Evolutionary conservation across 1,284 basidiomycete species (phyloP), one percentile per base, ranked within the genome.

Genomic region (Sporisorium iseilematis-ciliati): DNA sequence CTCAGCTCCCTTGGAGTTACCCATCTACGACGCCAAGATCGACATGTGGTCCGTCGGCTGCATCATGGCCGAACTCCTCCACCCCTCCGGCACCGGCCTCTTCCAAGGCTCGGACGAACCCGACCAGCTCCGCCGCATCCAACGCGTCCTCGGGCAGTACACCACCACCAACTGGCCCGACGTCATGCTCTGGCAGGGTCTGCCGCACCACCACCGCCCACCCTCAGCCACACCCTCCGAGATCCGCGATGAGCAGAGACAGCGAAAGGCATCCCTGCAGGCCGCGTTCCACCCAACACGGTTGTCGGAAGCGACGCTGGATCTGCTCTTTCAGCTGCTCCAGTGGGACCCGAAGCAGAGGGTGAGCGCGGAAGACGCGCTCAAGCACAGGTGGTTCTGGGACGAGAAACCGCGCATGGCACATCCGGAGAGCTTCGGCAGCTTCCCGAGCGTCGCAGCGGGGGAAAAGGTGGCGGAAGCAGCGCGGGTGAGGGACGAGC

Each of bases 31-130:
- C 29, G 79, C 79, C 3, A 79, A 76, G 11, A 76, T 84, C 49
- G 84, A 85, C 60, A 78, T 85, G 69, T 78, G 97, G 97, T 97
- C 94, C 51, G 92, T 99, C n/a, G 97, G 97, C 4, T 99, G 97
- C 87, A 98, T 99, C 79, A 98, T 99, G 84, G 96, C 93, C 25
- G 97, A 99, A 85, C 88, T 99, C 45, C 90, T 99, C 76, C 88
- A 50, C 46, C 40, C 20, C 41, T 14, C 46, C 75, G 94, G 93
- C 74, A 94, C 95, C 84, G 94, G 97, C 0, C 87, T 99, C 14
- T 95, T 99, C 83, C 94, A 95, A 84, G 95, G 95, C n/a, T 92
- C 95, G 83, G 91, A 92, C 50, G 97, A 99, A 86, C 88, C 95
- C 14, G 96, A 99, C 82, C 91, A 99, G 75, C 88, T 99, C 0